These are phyloP conservation scores for Canavalia ensiformis DNA, from an alignment of 306 rosid species.

Conservation along the genomic window DNA sequence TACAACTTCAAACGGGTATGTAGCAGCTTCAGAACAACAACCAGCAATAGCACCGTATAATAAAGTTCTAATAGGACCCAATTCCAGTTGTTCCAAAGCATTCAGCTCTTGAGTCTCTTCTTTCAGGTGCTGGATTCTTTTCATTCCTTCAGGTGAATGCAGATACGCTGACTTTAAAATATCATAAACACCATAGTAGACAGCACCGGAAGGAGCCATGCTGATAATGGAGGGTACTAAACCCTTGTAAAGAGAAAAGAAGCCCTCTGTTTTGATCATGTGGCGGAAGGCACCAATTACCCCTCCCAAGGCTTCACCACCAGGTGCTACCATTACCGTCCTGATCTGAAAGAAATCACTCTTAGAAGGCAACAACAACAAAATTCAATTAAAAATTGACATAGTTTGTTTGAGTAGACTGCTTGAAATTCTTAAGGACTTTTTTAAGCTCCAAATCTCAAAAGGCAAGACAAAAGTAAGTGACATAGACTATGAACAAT, in stretches of 20 bases:
- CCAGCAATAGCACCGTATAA: constrained; percentile 94
- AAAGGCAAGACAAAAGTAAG: constrained; percentile 5
- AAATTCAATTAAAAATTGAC: not conserved
- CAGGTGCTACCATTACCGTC: constrained; percentile 94
- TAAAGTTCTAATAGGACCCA: constrained; percentile 86
- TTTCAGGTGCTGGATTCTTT: constrained; percentile 75
- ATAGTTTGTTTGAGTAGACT: constrained; percentile 13
- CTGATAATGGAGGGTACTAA: constrained; percentile 90
- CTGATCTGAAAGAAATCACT: constrained; percentile 75
- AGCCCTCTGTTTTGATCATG: constrained; percentile 92
- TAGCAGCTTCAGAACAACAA: constrained; percentile 94
- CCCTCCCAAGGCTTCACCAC: constrained; percentile 96
- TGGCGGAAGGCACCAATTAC: constrained; percentile 83
- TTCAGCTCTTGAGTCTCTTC: constrained; percentile 67
- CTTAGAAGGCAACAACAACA: constrained; percentile 43
- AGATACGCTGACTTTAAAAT: constrained; percentile 83
- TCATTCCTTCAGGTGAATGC: constrained; percentile 89
- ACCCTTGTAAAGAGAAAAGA: constrained; percentile 93
- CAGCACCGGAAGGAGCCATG: constrained; percentile 99
- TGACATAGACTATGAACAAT: constrained; percentile 12
- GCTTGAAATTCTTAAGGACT: constrained; percentile 8
- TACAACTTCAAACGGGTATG: constrained; percentile 96
- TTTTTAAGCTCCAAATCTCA: not conserved
- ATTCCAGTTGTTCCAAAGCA: constrained; percentile 89
- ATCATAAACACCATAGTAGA: constrained; percentile 92